These are phyloP conservation scores for Arabis alpina DNA, from an alignment of 345 rosid species.

Conservation along the genomic window DNA sequence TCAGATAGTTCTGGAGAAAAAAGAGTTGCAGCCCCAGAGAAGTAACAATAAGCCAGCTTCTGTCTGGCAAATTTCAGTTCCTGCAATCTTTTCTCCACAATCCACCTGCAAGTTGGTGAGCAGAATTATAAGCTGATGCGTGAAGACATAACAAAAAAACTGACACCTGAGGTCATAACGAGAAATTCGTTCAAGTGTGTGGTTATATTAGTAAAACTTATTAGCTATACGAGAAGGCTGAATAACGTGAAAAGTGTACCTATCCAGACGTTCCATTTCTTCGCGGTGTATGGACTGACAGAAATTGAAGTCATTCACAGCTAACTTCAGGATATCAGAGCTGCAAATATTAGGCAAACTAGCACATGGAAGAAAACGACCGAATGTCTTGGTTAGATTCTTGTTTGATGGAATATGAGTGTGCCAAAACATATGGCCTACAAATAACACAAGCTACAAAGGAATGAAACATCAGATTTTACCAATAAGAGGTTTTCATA, in stretches of 20 bases:
- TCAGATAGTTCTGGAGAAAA: constrained; percentile 67
- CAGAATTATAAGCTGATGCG: neutral
- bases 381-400: neutral
- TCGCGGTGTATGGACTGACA: constrained; percentile 62
- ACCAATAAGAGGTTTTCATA: constrained; percentile 69
- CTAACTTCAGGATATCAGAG: constrained; percentile 63
- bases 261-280: constrained; percentile 69
- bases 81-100: constrained; percentile 64
- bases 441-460: neutral
- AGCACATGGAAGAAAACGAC: constrained; percentile 38
- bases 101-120: constrained; percentile 61
- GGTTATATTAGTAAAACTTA: constrained; percentile 1
- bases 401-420: neutral
- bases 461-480: constrained; percentile 22
- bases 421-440: neutral
- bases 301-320: constrained; percentile 70
- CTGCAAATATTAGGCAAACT: constrained; percentile 51
- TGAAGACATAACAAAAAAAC: constrained; percentile 9
- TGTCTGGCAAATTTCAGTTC: constrained; percentile 80
- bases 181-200: constrained; percentile 24
- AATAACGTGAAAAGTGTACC: constrained; percentile 47
- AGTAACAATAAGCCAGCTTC: constrained; percentile 77
- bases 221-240: constrained; percentile 8
- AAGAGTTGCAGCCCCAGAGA: constrained; percentile 76
- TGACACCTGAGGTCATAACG: neutral